phyloP scores from a whole-genome alignment of 1,139 yeast genomes.

The Nakaseomyces sp. region DNA sequence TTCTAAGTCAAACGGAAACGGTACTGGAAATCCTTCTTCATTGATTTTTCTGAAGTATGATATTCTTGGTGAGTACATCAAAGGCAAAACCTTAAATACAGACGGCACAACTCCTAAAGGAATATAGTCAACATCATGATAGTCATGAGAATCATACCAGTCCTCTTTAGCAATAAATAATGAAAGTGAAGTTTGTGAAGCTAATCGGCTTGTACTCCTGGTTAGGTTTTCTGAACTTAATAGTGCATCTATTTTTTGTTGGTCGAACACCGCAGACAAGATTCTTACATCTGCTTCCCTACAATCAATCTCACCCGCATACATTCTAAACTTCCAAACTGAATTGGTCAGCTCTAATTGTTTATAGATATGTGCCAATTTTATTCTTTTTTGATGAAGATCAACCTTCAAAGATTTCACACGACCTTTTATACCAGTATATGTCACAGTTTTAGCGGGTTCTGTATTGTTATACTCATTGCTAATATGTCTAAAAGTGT shows the following conservation, averaged over 20 bases:
- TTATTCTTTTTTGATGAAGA: conserved; percentile 69
- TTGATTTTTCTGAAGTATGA: conserved; percentile 65
- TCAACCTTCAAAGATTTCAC: conserved; percentile 58
- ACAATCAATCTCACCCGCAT: conserved; percentile 68
- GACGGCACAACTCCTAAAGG: conserved; percentile 50
- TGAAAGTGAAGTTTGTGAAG: conserved; percentile 1
- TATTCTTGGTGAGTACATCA: conserved; percentile 64
- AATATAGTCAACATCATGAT: conserved; percentile 52
- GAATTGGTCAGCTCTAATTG: conserved; percentile 46
- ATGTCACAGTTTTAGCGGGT: conserved; percentile 40
- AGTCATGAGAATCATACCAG: conserved; percentile 79
- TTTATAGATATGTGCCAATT: conserved; percentile 46
- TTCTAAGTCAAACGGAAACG: conserved; percentile 62
- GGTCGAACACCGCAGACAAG: conserved; percentile 55
- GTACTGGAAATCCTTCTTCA: conserved; percentile 42
- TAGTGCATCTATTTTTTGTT: conserved; percentile 46
- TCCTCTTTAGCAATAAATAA: conserved; percentile 17
- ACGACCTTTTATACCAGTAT: conserved; percentile 71
- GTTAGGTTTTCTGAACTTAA: conserved; percentile 20
- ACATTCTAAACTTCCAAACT: conserved; percentile 54
- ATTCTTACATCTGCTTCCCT: conserved; percentile 65
- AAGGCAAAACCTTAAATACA: conserved; percentile 40
- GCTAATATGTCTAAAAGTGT: conserved; percentile 52
- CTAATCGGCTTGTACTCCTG: not conserved
- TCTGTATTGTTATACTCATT: conserved; percentile 37